These are phyloP conservation scores for Endocarpon pusillum DNA, from an alignment of 495 filamentous ascomycete species.

Conservation along the genomic window DNA sequence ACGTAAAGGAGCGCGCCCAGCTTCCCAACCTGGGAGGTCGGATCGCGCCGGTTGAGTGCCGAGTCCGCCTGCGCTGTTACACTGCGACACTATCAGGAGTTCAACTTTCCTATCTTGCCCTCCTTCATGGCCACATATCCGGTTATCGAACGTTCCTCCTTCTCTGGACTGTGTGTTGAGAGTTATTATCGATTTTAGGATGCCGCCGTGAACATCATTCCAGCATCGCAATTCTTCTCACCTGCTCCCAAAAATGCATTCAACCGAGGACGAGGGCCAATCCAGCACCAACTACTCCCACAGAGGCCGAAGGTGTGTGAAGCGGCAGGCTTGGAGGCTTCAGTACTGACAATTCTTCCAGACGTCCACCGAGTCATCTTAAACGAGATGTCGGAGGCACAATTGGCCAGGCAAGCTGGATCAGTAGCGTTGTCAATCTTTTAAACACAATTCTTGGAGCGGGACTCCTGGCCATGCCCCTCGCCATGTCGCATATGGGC, in stretches of 20 bases:
- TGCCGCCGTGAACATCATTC: too few species aligned
- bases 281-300: not conserved
- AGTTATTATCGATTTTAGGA: too few species aligned
- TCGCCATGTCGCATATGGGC: slow-evolving; percentile 81
- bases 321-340: slow-evolving; percentile 5
- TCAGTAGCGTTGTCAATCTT: slow-evolving; percentile 84
- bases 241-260: not conserved
- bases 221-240: too few species aligned
- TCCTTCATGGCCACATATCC: too few species aligned
- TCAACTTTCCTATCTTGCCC: too few species aligned
- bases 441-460: slow-evolving; percentile 95
- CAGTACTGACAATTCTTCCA: slow-evolving; percentile 13
- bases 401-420: slow-evolving; percentile 65
- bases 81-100: too few species aligned
- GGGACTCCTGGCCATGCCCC: slow-evolving; percentile 86
- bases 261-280: not conserved
- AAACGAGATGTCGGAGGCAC: slow-evolving; percentile 30
- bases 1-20: too few species aligned
- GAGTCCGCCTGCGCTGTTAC: too few species aligned
- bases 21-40: too few species aligned
- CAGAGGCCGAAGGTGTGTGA: not conserved
- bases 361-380: slow-evolving; percentile 25
- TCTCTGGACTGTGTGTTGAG: too few species aligned
- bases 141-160: too few species aligned
- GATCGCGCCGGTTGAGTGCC: too few species aligned